These are phyloP conservation scores for Xylaria grammica DNA, from an alignment of 495 filamentous ascomycete species.

Conservation along the genomic window DNA sequence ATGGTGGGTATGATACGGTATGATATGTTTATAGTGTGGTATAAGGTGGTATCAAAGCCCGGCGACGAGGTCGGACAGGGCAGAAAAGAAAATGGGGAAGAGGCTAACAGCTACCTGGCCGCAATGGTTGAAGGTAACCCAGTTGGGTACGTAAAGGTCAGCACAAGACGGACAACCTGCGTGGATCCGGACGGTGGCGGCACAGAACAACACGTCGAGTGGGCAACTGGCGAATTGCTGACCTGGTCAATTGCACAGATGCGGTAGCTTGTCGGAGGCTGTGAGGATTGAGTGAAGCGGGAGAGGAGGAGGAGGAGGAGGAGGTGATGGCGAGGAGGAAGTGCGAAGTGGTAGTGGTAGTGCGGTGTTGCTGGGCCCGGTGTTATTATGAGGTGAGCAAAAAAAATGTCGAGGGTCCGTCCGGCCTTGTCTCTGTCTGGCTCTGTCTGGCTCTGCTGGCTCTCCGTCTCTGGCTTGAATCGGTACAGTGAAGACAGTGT, in stretches of 20 bases:
- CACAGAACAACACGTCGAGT: conserved; percentile 7
- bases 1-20: conserved; percentile 44
- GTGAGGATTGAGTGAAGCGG: neutral
- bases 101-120: conserved; percentile 27
- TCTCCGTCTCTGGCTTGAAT: no score
- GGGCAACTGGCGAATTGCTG: conserved; percentile 19
- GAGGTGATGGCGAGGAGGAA: neutral
- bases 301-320: neutral
- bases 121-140: neutral
- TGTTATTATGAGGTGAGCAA: conserved; percentile 18
- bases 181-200: neutral
- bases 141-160: no score
- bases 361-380: conserved; percentile 4
- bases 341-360: neutral
- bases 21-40: neutral
- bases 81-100: conserved; percentile 22
- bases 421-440: conserved; percentile 2
- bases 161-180: conserved; percentile 7
- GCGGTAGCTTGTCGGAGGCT: conserved; percentile 15
- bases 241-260: conserved; percentile 21
- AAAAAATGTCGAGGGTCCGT: conserved; percentile 23
- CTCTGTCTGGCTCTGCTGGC: neutral
- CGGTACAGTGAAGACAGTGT: conserved; percentile 16
- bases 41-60: conserved; percentile 7
- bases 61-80: conserved; percentile 30